Conservation (phyloP, 2,329 filamentous ascomycete genomes). For the Chaetomiaceae sp. region DNA sequence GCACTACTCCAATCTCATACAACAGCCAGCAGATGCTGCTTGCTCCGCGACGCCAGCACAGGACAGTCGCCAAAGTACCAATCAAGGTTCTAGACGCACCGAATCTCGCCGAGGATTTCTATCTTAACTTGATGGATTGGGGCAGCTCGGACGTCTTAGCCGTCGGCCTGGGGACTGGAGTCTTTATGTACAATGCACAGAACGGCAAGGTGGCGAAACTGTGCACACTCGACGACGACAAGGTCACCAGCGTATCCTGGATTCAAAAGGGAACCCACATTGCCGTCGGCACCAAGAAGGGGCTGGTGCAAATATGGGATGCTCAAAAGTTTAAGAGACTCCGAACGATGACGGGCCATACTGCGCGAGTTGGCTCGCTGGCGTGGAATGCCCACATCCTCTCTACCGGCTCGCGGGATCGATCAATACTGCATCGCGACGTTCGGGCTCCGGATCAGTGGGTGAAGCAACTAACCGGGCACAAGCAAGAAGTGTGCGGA, state of each 20-base stretch:
- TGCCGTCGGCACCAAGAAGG: constrained; percentile 90
- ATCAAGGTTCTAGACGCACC: constrained; percentile 97
- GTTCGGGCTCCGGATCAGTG: constrained; percentile 90
- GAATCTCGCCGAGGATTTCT: constrained; percentile 95
- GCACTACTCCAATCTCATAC: constrained; percentile 86
- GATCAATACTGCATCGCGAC: constrained; percentile 91
- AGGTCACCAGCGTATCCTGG: constrained; percentile 95
- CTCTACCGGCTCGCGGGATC: constrained; percentile 89
- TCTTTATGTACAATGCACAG: constrained; percentile 98
- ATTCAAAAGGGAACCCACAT: constrained; percentile 96
- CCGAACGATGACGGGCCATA: constrained; percentile 95
- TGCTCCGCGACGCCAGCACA: constrained; percentile 80
- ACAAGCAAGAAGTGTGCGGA: constrained; percentile 97
- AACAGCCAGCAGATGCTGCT: constrained; percentile 91
- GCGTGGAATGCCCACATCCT: constrained; percentile 99
- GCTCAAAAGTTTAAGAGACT: constrained; percentile 79
- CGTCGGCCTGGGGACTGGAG: constrained; percentile 85
- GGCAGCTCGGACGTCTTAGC: constrained; percentile 91
- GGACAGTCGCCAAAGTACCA: constrained; percentile 90
- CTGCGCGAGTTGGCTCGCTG: constrained; percentile 83
- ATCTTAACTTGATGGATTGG: constrained; percentile 96
- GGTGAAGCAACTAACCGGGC: constrained; percentile 79
- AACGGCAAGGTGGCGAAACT: constrained; percentile 89
- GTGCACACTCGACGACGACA: constrained; percentile 88
- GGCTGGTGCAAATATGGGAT: constrained; percentile 96